Percentiles rank a stretch among this genome's conserved stretches.
These are phyloP conservation scores for Albophoma yamanashiensis DNA, from an alignment of 2,329 filamentous ascomycete genomes.

Conservation along the genomic window DNA sequence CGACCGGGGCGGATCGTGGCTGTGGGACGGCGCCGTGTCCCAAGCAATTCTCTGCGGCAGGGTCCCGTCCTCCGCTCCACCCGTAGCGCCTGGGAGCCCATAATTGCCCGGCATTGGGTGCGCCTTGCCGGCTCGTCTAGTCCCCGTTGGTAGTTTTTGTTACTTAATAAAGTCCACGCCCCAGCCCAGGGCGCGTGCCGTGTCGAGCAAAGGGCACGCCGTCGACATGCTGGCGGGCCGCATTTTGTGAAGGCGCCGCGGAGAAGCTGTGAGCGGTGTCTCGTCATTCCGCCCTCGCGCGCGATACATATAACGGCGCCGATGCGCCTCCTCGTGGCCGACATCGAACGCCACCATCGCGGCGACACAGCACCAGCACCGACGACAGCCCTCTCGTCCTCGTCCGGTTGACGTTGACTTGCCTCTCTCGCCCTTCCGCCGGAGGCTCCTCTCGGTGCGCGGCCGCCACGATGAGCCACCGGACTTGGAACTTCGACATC, in stretches of 20 bases:
- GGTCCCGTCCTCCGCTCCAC: background rate
- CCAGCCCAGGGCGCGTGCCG: background rate
- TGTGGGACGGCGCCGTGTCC: background rate
- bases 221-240: background rate
- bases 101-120: background rate
- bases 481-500: constrained; percentile 55
- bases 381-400: background rate
- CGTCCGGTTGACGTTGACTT: background rate
- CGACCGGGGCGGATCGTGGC: background rate
- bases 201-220: background rate
- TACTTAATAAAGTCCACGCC: background rate
- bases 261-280: background rate
- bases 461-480: constrained; percentile 6
- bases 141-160: background rate
- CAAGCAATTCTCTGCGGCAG: background rate
- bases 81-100: background rate
- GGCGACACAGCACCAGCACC: background rate
- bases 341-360: background rate
- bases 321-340: background rate
- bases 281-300: background rate
- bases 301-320: background rate
- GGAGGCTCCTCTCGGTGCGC: background rate
- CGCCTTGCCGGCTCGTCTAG: background rate
- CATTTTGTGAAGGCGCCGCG: background rate
- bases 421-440: background rate